Base-by-base conservation (phyloP, 441 rosid species). In the Gossypium lobatum region DNA sequence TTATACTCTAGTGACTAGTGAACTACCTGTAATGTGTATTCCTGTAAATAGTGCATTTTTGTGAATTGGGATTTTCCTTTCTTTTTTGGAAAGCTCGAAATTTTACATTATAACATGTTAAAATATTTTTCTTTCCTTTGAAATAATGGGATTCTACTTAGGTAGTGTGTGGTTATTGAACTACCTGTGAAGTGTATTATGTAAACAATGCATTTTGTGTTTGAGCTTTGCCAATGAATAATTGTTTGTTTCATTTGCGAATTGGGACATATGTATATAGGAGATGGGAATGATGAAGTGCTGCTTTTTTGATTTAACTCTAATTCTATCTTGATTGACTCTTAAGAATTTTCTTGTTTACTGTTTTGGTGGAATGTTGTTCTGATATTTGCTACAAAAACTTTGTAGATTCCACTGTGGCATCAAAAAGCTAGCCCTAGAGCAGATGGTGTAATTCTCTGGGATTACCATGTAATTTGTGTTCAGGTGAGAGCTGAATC, bases 391-490 rank as follows among this genome's bases (percentile, higher is more conserved):
- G 11, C 9, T 58, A 62, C 53, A 34, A 28, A 60, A 72, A 57
- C 20, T 55, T 11, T 80, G 72, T 72, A 93, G 97, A 81, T 90
- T 77, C 96, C 98, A 14, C 75, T 90, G 39, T 93, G 98, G 98
- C 85, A 93, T 88, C 96, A 90, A 76, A 88, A 90, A 85, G 95
- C 95, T 52, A 93, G 95, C 78, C 46, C 31, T 17, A 86, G 92
- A 77, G 92, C 95, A 4, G 96, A 93, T 83, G 95, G 97, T 6
- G 58, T 89, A 72, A 80, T 85, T 52, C 87, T 92, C 2, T 93
- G 97, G 96, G 97, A 92, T 84, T 90, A 92, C 83, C 96, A 90
- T 82, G 95, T 83, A 64, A 77, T 92, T 42, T 93, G 98, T 77
- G 69, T 91, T 70, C 96, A 88, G 95, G 95, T 90, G 73, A 70